Evolutionary conservation across 768 basidiomycete species (phyloP).

Genomic region (Boletus sensibilis): DNA sequence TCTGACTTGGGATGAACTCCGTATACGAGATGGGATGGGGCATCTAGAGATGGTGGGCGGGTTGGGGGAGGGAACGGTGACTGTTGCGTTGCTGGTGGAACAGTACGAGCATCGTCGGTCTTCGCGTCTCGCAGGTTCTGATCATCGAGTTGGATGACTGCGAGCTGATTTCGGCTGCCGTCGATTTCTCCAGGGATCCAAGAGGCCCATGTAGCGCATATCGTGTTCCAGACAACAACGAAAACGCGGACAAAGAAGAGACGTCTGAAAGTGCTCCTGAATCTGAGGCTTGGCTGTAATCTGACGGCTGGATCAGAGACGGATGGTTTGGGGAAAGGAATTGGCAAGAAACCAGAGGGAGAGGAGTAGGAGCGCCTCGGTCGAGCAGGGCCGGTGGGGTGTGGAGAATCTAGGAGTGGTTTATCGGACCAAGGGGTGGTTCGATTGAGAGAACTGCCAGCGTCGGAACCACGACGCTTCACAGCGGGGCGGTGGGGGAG

Average conservation of each 20-base stretch:
- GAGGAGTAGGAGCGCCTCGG: slow-evolving; percentile 66
- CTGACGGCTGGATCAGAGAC: slow-evolving; percentile 34
- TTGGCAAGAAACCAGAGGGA: slow-evolving; percentile 47
- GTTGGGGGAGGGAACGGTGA: slow-evolving; percentile 23
- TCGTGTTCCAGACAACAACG: slow-evolving; percentile 64
- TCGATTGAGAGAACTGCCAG: slow-evolving; percentile 40
- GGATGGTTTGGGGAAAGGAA: slow-evolving; percentile 35
- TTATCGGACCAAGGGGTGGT: slow-evolving; percentile 58
- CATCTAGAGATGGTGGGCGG: slow-evolving; percentile 24
- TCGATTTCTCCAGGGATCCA: slow-evolving; percentile 29
- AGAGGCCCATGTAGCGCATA: slow-evolving; percentile 63
- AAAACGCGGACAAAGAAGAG: slow-evolving; percentile 73
- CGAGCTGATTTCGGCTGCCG: slow-evolving; percentile 8
- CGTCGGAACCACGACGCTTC: slow-evolving; percentile 29
- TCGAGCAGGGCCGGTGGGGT: slow-evolving; percentile 24
- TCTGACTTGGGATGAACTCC: slow-evolving; percentile 14
- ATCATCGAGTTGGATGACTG: slow-evolving; percentile 5
- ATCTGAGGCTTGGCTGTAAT: slow-evolving; percentile 40
- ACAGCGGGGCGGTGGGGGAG: slow-evolving; percentile 23
- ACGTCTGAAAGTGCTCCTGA: slow-evolving; percentile 46
- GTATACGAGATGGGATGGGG: slow-evolving; percentile 4
- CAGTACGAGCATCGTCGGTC: slow-evolving; percentile 17
- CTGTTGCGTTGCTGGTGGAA: slow-evolving; percentile 19
- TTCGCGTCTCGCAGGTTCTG: slow-evolving; percentile 8
- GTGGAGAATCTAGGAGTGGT: slow-evolving; percentile 39